phyloP scores from a whole-genome alignment of 768 basidiomycete genomes.

The Dacryopinax primogenitus region DNA sequence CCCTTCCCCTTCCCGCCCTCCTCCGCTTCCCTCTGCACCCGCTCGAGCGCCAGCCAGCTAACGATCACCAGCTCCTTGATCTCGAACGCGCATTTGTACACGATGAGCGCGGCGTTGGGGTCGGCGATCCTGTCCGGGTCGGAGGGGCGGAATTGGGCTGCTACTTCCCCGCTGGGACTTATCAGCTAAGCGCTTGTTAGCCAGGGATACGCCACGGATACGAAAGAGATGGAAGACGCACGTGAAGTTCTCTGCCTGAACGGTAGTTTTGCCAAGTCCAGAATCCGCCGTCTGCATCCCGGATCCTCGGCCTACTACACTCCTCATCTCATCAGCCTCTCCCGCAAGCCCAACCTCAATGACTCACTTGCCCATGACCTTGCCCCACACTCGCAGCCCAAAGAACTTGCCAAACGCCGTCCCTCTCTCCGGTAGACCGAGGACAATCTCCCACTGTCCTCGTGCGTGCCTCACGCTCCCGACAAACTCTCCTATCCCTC shows the following conservation, averaged over 20 bases:
- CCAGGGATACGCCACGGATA: not conserved
- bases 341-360: not conserved
- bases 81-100: not conserved
- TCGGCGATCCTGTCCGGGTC: not conserved
- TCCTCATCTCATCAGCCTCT: not conserved
- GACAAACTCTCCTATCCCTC: not conserved
- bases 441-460: not conserved
- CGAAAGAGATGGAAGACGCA: not conserved
- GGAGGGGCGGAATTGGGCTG: constrained; percentile 1
- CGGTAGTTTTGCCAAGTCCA: not conserved
- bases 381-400: not conserved
- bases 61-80: constrained; percentile 2
- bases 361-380: not conserved
- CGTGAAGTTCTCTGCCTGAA: not conserved
- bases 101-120: constrained; percentile 5
- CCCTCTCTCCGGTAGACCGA: not conserved
- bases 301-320: not conserved
- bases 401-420: constrained; percentile 2
- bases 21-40: not conserved
- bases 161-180: not conserved
- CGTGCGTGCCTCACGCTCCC: not conserved
- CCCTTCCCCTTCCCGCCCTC: not conserved
- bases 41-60: constrained; percentile 1
- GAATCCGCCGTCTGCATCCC: not conserved
- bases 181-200: not conserved